A percentile compares a stretch with the other conserved stretches of the same genome.
Conservation (phyloP, 139 green algal species). For the Coccomyxa sp. region DNA sequence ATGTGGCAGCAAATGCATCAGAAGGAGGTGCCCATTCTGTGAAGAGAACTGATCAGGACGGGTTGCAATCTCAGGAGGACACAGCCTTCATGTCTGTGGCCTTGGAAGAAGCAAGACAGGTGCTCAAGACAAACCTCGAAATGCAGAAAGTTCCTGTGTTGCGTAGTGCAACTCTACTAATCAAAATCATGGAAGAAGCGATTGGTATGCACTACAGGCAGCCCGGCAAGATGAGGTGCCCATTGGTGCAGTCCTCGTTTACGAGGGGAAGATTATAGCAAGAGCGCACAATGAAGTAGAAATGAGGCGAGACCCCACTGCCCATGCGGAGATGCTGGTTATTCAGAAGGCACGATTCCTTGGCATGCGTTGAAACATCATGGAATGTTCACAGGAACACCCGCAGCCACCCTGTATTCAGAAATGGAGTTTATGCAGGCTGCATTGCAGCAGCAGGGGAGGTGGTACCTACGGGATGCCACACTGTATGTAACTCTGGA, state of each 20-base stretch:
- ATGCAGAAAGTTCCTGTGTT: not conserved
- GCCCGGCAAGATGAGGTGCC: conserved; percentile 66
- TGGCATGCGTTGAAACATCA: not conserved
- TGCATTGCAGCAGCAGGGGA: conserved; percentile 15
- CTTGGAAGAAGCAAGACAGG: not conserved
- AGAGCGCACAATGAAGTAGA: conserved; percentile 60
- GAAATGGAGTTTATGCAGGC: not conserved
- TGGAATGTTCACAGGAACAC: not conserved
- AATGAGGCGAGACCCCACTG: conserved; percentile 50
- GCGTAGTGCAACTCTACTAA: not conserved
- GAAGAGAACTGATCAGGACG: too few species aligned
- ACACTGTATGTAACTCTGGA: conserved; percentile 92
- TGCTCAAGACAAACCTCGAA: not conserved
- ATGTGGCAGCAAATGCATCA: too few species aligned
- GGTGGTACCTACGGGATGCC: conserved; percentile 65
- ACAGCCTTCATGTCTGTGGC: not conserved
- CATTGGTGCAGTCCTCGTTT: conserved; percentile 76
- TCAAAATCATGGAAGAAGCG: too few species aligned
- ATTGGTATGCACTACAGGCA: conserved; percentile 8
- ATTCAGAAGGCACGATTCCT: conserved; percentile 30
- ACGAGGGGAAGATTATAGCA: conserved; percentile 34
- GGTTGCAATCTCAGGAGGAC: not conserved
- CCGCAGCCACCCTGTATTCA: too few species aligned
- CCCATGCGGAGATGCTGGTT: conserved; percentile 84
- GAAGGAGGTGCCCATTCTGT: too few species aligned